These are phyloP conservation scores for Zoysia japonica DNA, from an alignment of 176 grass and related monocot genomes.

Conservation along the genomic window DNA sequence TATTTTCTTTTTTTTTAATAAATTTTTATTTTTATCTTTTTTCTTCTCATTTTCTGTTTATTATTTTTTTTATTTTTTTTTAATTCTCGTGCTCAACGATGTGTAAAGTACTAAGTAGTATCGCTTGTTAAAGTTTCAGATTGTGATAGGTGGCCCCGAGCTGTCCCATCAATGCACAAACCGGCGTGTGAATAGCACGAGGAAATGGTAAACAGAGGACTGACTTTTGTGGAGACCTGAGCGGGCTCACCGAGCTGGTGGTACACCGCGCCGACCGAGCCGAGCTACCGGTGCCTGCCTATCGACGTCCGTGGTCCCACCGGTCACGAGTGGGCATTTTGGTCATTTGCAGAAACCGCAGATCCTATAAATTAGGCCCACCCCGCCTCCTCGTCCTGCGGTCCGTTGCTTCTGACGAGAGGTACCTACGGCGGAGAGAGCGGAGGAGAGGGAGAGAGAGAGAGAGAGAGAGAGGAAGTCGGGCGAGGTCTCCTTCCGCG, in stretches of 20 bases:
- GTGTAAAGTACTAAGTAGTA: too few species aligned
- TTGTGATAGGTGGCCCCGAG: not conserved
- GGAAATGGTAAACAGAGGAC: not conserved
- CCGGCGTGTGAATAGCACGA: not conserved
- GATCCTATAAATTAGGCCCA: slow-evolving; percentile 45
- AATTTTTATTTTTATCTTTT: too few species aligned
- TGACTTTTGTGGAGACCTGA: not conserved
- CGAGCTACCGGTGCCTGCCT: slow-evolving; percentile 9
- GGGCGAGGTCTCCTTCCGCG: not conserved
- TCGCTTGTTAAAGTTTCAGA: too few species aligned
- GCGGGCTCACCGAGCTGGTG: slow-evolving; percentile 4
- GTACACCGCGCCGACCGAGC: not conserved
- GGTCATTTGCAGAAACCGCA: slow-evolving; percentile 24
- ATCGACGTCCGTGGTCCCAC: slow-evolving; percentile 3
- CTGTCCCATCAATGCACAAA: not conserved
- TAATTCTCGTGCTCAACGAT: too few species aligned
- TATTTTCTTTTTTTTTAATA: too few species aligned
- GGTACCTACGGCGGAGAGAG: slow-evolving; percentile 10
- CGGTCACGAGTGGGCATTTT: slow-evolving; percentile 20
- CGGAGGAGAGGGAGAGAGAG: slow-evolving; percentile 16
- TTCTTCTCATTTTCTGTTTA: too few species aligned
- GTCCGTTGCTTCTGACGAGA: slow-evolving; percentile 30
- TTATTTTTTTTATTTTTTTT: too few species aligned
- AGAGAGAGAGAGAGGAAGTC: not conserved
- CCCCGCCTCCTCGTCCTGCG: not conserved